Conservation (phyloP, 139 green algal genomes). For the Nannochloris sp. region DNA sequence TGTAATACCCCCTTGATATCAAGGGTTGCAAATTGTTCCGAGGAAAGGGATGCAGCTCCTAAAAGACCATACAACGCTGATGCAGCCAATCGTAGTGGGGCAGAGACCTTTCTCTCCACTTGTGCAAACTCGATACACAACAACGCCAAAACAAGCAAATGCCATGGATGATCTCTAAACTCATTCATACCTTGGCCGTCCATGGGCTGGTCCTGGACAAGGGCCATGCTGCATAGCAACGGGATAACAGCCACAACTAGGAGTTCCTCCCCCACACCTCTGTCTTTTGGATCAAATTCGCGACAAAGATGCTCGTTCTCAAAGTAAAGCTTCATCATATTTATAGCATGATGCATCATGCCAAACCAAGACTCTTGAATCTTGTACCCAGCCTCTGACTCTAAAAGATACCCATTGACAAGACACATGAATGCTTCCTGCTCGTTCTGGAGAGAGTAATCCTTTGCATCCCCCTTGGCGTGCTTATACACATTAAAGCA, state of each 20-base stretch:
- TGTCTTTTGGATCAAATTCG: conserved; percentile 58
- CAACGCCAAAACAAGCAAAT: conserved; percentile 1
- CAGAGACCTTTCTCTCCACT: conserved; percentile 34
- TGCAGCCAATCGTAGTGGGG: conserved; percentile 43
- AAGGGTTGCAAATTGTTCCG: conserved; percentile 29
- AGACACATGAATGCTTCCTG: too few relatives aligned
- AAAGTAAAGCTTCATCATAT: conserved; percentile 40
- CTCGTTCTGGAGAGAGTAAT: too few relatives aligned
- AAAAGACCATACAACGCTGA: conserved; percentile 45
- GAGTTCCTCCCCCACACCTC: conserved; percentile 64
- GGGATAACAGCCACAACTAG: conserved; percentile 38
- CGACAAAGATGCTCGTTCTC: conserved; percentile 32
- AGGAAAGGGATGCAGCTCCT: conserved; percentile 27
- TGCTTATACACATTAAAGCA: too few relatives aligned
- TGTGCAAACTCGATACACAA: conserved; percentile 26
- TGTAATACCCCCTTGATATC: conserved; percentile 71
- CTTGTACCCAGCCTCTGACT: conserved; percentile 36
- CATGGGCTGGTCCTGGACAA: too few relatives aligned
- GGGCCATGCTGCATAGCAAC: conserved; percentile 27
- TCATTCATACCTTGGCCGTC: neutral
- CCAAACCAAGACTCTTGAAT: neutral
- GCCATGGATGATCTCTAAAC: neutral
- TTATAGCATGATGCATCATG: conserved; percentile 13
- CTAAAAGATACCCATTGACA: too few relatives aligned
- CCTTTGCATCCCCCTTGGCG: too few relatives aligned